Conservation (phyloP, 345 rosid species). For the Sisymbrium altissimum region DNA sequence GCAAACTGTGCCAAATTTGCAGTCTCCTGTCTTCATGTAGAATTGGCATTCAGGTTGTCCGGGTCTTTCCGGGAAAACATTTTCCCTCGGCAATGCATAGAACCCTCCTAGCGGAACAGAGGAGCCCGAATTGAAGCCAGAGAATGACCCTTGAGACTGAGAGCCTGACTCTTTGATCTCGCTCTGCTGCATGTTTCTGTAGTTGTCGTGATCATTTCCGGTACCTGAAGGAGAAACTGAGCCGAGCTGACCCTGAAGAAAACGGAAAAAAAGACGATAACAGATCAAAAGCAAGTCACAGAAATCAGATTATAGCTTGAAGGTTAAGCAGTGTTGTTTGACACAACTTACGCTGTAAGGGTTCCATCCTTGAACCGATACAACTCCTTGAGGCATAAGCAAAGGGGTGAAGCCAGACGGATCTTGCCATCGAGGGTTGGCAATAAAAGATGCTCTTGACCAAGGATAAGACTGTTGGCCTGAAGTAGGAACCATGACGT, state of each 20-base stretch:
- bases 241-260: slow-evolving; percentile 70
- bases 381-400: slow-evolving; percentile 84
- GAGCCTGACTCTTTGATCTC: slow-evolving; percentile 58
- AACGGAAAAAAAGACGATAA: background rate
- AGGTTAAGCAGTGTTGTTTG: background rate
- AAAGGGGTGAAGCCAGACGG: slow-evolving; percentile 81
- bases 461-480: slow-evolving; percentile 79
- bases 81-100: slow-evolving; percentile 80
- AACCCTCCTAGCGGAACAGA: slow-evolving; percentile 64
- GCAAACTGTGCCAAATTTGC: slow-evolving; percentile 97
- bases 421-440: slow-evolving; percentile 96
- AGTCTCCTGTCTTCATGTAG: slow-evolving; percentile 98
- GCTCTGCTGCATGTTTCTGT: slow-evolving; percentile 57
- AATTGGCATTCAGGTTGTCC: slow-evolving; percentile 94
- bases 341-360: slow-evolving; percentile 64
- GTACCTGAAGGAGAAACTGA: slow-evolving; percentile 84
- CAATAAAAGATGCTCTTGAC: slow-evolving; percentile 85
- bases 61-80: slow-evolving; percentile 93
- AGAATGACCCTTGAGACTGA: slow-evolving; percentile 59
- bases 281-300: background rate
- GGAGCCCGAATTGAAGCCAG: slow-evolving; percentile 50
- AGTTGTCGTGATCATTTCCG: slow-evolving; percentile 51
- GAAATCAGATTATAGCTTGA: background rate
- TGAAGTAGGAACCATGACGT: slow-evolving; percentile 84
- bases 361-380: slow-evolving; percentile 93